Base-by-base conservation (phyloP, 768 basidiomycete genomes). In the Trametes meyenii region DNA sequence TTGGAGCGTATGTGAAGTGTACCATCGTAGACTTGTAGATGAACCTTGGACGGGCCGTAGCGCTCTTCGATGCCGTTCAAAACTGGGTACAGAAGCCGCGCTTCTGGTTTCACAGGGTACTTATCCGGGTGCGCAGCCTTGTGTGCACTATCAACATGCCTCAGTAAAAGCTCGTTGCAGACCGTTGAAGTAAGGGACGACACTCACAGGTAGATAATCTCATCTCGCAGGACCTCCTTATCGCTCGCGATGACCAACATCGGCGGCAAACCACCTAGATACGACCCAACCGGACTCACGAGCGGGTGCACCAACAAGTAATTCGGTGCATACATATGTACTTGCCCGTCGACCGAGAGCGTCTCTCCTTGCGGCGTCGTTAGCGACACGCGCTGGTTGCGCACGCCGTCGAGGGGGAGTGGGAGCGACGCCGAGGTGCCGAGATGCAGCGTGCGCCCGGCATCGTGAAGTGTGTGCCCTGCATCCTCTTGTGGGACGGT, bases 1-100 rank as follows among this genome's bases (percentile, higher is more conserved):
- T 2, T 12, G 1, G n/a, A 7, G 33, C 0, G 19, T 43, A 16
- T 14, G 29, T 7, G 26, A 10, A 39, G 77, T 71, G 67, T 73
- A 82, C 92, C 94, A 70, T 98, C 95, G 70, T 94, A 97, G 1
- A 97, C 86, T 72, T 98, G 95, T 12, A 98, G 78, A 76, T 98
- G 95, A 17, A 96, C 94, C 58, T 87, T 80, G 1, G 95, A 94
- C 1, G 90, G 79, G n/a, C 73, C 71, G 65, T 75, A 74, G 12
- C 78, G 78, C 16, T 73, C 67, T 69, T 86, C 87, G 62, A 89
- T 85, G 12, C 78, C 82, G 8, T 77, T 69, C 23, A 90, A 70
- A 6, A 76, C 66, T 19, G 89, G 86, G 66, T 90, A 91, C 46
- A 91, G 63, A 24, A 68, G 70, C 39, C 78, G 79, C 1, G 75